These are phyloP conservation scores for Elongisporangium senticosum DNA, from an alignment of 352 stramenopile species.

Conservation along the genomic window DNA sequence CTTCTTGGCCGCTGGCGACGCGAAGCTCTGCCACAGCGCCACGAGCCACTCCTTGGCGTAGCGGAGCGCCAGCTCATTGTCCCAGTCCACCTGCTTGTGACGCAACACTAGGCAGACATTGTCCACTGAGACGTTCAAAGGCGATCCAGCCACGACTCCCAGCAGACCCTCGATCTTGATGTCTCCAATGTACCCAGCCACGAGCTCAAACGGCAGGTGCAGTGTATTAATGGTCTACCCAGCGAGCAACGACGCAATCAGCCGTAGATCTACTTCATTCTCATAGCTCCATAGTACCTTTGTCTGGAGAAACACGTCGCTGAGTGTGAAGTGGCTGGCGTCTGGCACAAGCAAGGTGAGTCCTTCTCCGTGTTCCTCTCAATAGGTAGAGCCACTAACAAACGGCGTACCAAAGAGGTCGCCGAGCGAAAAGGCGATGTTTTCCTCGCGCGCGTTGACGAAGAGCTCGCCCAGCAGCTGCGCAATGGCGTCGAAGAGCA, in stretches of 20 bases:
- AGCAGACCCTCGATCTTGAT: constrained; percentile 57
- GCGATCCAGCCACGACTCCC: constrained; percentile 47
- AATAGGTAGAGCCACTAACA: background rate
- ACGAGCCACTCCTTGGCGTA: constrained; percentile 63
- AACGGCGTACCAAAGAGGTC: constrained; percentile 57
- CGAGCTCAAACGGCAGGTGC: constrained; percentile 60
- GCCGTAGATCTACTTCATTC: background rate
- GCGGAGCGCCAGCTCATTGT: constrained; percentile 62
- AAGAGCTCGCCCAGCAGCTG: constrained; percentile 67
- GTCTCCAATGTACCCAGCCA: constrained; percentile 60
- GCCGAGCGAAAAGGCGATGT: constrained; percentile 60
- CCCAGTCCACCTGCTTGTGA: constrained; percentile 52
- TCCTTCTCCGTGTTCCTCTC: background rate
- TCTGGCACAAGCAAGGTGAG: constrained; percentile 19
- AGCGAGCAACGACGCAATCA: background rate
- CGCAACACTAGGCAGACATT: constrained; percentile 61
- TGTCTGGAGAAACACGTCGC: constrained; percentile 58
- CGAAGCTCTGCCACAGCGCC: constrained; percentile 46
- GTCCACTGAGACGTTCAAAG: constrained; percentile 41
- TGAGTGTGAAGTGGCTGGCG: constrained; percentile 56
- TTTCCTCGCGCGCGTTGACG: constrained; percentile 43
- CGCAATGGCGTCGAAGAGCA: constrained; percentile 51
- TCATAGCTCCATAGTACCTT: constrained; percentile 14
- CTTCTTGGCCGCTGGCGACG: constrained; percentile 20
- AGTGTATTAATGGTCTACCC: constrained; percentile 53